Conservation (phyloP, 495 filamentous ascomycete genomes). For the Recurvomyces mirabilis region DNA sequence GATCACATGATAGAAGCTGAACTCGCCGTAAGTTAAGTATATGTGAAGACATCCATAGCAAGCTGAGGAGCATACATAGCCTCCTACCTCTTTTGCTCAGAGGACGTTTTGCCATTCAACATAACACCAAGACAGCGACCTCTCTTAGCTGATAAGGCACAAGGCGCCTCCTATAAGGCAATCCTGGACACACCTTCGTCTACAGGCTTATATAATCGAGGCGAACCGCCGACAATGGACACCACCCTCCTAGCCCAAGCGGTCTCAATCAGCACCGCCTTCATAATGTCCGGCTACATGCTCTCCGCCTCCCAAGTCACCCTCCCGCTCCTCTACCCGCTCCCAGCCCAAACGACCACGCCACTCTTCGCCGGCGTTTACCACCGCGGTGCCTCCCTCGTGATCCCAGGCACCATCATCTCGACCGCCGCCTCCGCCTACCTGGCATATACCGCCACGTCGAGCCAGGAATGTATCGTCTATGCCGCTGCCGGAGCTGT, state of each 20-base stretch:
- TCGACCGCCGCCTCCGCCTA: neutral
- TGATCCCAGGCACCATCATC: neutral
- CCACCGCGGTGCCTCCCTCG: constrained; percentile 1
- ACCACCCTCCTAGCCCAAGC: neutral
- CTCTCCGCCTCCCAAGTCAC: constrained; percentile 1
- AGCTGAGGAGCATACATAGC: too few species aligned
- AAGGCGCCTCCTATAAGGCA: too few species aligned
- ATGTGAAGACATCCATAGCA: too few species aligned
- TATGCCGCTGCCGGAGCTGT: neutral
- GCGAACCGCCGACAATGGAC: too few species aligned
- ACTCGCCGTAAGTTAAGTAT: too few species aligned
- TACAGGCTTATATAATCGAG: too few species aligned
- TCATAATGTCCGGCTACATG: constrained; percentile 5
- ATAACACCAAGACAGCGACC: too few species aligned
- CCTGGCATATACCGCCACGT: neutral
- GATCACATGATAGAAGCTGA: too few species aligned
- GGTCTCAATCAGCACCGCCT: neutral
- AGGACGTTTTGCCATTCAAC: too few species aligned
- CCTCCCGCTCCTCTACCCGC: constrained; percentile 1
- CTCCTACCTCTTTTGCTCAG: too few species aligned
- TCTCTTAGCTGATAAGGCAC: too few species aligned
- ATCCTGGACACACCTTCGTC: too few species aligned
- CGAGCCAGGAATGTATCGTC: neutral
- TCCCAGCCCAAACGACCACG: neutral
- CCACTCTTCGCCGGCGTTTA: neutral